phyloP scores from a whole-genome alignment of 2,329 filamentous ascomycete species.

The Stenocarpella maydis region DNA sequence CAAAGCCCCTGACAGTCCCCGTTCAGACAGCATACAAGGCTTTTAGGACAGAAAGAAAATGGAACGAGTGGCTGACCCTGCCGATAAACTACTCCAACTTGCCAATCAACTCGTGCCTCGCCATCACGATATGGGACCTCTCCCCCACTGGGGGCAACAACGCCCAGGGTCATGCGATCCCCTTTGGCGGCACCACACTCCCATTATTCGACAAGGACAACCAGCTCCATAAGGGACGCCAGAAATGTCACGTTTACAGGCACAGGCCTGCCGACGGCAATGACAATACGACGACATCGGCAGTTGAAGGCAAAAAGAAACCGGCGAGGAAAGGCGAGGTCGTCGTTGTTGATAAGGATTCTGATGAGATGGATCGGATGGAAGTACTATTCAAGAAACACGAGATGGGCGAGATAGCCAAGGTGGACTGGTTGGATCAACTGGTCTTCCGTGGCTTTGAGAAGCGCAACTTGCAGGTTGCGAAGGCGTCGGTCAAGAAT shows the following conservation, averaged over 20 bases:
- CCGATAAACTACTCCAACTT: slow-evolving; percentile 86
- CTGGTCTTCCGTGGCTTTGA: slow-evolving; percentile 92
- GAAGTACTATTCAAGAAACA: slow-evolving; percentile 95
- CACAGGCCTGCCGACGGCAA: slow-evolving; percentile 86
- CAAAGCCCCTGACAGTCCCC: slow-evolving; percentile 90
- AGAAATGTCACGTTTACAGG: slow-evolving; percentile 88
- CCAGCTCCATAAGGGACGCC: slow-evolving; percentile 87
- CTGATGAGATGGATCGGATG: slow-evolving; percentile 86
- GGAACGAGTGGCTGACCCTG: slow-evolving; percentile 96
- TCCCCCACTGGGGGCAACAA: slow-evolving; percentile 78
- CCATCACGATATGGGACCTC: slow-evolving; percentile 94
- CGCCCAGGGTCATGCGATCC: slow-evolving; percentile 79
- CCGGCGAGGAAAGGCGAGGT: slow-evolving; percentile 55
- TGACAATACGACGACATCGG: slow-evolving; percentile 80
- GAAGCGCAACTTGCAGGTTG: slow-evolving; percentile 73
- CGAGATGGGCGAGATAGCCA: slow-evolving; percentile 94
- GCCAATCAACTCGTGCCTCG: slow-evolving; percentile 82
- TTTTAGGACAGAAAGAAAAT: slow-evolving; percentile 81
- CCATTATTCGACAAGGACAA: slow-evolving; percentile 92
- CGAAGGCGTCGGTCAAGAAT: slow-evolving; percentile 69
- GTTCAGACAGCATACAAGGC: slow-evolving; percentile 92
- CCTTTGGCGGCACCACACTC: slow-evolving; percentile 94
- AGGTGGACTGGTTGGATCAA: slow-evolving; percentile 94
- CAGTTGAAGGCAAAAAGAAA: slow-evolving; percentile 64
- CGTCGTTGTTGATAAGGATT: slow-evolving; percentile 70